Evolutionary conservation across 2,329 filamentous ascomycete species (phyloP), one percentile per base, ranked within the genome.

Genomic region (Cladosporium colombiae): DNA sequence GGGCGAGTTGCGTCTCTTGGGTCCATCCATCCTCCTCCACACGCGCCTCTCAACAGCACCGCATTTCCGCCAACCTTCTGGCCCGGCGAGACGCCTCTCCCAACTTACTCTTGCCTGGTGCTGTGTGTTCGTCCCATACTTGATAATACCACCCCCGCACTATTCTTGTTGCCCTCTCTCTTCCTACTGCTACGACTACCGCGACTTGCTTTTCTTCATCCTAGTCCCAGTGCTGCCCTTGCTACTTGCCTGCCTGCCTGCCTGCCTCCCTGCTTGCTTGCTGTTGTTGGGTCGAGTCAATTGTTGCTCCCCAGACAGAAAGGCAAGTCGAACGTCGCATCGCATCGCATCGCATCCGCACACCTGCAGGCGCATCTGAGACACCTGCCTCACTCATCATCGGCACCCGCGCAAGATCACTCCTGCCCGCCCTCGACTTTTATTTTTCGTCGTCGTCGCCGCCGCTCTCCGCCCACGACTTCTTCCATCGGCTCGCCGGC

Each of bases 401-500:
- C 37, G 18, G 8, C 40, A 4, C 2, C 40, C 40, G n/a, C 13
- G 4, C 40, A 4, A 1, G 2, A 46, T 52, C 27, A 52, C 49
- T 29, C 49, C 49, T 52, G 49, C 49, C 49, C 49, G 49, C 25
- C 31, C 56, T 59, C 40, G 56, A 59, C 21, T 16, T 40, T 46
- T 11, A 35, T 35, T 40, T 33, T 13, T 55, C 13, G 8, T 55
- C 29, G 52, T 18, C 37, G 37, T 18, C 49, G 50, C 27, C 37
- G 35, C 37, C 25, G 23, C 50, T n/a, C 33, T 27, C 52, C 44
- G 27, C 57, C 57, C 16, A 56, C 40, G 16, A 35, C 62, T 63
- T 40, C 61, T 55, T 23, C 21, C 29, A 33, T 68, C 69, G 63
- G 63, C 66, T 68, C 62, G 68, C 73, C 72, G 69, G 74, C 73